phyloP scores from a whole-genome alignment of 1,139 yeast species.

The Pichia sp. region DNA sequence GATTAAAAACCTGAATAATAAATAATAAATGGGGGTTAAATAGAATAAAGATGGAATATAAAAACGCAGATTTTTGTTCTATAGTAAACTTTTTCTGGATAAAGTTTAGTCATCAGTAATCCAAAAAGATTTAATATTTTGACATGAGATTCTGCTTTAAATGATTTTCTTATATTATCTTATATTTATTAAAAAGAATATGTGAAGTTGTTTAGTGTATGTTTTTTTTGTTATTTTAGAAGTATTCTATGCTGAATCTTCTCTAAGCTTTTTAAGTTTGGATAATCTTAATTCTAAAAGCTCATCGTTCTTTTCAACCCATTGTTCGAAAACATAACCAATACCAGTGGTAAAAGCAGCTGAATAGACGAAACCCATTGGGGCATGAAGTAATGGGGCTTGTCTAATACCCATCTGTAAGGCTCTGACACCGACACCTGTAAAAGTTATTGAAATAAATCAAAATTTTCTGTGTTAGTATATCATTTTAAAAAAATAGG shows the following conservation, averaged over 20 bases:
- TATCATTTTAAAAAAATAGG: neutral
- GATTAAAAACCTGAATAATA: conserved; percentile 11
- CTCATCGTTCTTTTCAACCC: conserved; percentile 33
- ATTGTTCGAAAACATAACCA: conserved; percentile 32
- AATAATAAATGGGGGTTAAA: conserved; percentile 2
- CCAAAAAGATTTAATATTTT: too few species aligned
- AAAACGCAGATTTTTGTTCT: too few species aligned
- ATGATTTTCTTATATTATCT: too few species aligned
- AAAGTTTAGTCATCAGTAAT: too few species aligned
- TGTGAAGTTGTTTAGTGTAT: neutral
- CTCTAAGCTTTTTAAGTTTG: conserved; percentile 32
- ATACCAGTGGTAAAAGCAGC: conserved; percentile 36
- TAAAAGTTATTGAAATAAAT: neutral
- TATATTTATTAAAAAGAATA: neutral
- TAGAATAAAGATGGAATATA: too few species aligned
- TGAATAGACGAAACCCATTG: conserved; percentile 34
- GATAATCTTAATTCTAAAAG: conserved; percentile 32
- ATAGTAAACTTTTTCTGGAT: too few species aligned
- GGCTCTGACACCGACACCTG: conserved; percentile 35
- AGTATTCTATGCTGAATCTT: conserved; percentile 13
- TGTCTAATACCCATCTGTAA: conserved; percentile 36
- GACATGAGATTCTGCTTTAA: too few species aligned
- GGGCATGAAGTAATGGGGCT: conserved; percentile 31
- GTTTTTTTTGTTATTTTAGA: neutral
- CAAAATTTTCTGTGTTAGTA: conserved; percentile 1